These are phyloP conservation scores for Nidularia pulvinata DNA, from an alignment of 768 basidiomycete species.

Conservation along the genomic window DNA sequence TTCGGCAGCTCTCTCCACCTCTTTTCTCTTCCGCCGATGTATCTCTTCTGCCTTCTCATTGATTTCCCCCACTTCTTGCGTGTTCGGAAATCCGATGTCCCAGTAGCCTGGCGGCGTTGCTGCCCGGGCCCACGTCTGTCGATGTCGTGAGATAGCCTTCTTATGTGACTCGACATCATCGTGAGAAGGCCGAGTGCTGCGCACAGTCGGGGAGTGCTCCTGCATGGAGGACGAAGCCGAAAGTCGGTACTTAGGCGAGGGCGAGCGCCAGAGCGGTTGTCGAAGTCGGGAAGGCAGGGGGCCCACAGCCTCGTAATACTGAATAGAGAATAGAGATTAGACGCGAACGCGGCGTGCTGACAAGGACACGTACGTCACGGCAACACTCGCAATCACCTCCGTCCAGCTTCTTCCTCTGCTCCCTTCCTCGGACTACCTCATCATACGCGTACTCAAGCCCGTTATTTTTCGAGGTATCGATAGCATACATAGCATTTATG, in stretches of 20 bases:
- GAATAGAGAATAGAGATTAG: slow-evolving; percentile 52
- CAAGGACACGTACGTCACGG: slow-evolving; percentile 47
- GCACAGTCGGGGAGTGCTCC: slow-evolving; percentile 2
- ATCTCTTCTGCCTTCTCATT: slow-evolving; percentile 75
- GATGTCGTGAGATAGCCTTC: slow-evolving; percentile 71
- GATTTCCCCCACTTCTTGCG: slow-evolving; percentile 78
- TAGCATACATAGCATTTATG: slow-evolving; percentile 66
- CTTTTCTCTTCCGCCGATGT: slow-evolving; percentile 61
- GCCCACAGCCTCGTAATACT: slow-evolving; percentile 84
- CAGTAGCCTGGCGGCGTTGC: slow-evolving; percentile 88
- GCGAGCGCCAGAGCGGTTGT: slow-evolving; percentile 77
- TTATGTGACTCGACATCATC: slow-evolving; percentile 51
- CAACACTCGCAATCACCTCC: slow-evolving; percentile 82
- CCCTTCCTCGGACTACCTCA: slow-evolving; percentile 68
- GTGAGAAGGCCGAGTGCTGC: slow-evolving; percentile 6
- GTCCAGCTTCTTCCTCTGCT: slow-evolving; percentile 57
- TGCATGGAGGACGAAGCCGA: slow-evolving; percentile 24
- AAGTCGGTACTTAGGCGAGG: slow-evolving; percentile 27
- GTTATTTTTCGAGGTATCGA: slow-evolving; percentile 64
- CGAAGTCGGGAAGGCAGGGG: slow-evolving; percentile 66
- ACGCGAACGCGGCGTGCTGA: not conserved
- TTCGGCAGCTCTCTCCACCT: slow-evolving; percentile 60
- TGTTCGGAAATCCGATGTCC: slow-evolving; percentile 88
- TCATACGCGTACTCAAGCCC: slow-evolving; percentile 73
- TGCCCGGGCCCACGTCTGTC: slow-evolving; percentile 67